Percentiles rank a stretch among this genome's conserved stretches.
phyloP scores from a whole-genome alignment of 805 yeast species.

The Clavispora santaluciae region DNA sequence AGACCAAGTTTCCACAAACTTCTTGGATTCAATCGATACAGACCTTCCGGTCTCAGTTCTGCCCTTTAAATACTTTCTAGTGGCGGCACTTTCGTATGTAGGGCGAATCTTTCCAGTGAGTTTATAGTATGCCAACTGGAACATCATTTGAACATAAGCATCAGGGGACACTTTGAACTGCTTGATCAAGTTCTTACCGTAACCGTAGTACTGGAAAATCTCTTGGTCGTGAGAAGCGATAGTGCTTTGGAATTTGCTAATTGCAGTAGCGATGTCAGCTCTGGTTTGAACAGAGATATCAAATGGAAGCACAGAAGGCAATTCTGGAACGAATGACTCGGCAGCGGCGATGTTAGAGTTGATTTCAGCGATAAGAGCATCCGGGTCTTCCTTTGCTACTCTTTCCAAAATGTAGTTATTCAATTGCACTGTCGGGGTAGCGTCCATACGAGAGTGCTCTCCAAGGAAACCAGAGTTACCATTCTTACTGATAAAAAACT shows the following conservation, averaged over 20 bases:
- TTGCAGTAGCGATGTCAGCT: conserved; percentile 51
- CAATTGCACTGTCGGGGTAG: conserved; percentile 87
- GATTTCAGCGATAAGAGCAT: conserved; percentile 24
- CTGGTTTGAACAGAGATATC: conserved; percentile 52
- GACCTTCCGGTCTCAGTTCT: conserved; percentile 92
- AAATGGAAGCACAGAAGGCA: conserved; percentile 41
- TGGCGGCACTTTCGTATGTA: conserved; percentile 94
- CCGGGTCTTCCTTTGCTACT: conserved; percentile 45
- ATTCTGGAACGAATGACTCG: conserved; percentile 11
- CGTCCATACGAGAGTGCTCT: conserved; percentile 98
- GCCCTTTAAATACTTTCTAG: conserved; percentile 82
- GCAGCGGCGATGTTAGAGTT: conserved; percentile 9
- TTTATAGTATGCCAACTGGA: conserved; percentile 88
- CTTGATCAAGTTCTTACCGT: conserved; percentile 84
- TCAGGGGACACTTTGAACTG: conserved; percentile 86
- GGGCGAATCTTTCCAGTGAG: conserved; percentile 76
- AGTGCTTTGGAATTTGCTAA: conserved; percentile 50
- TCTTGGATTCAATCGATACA: conserved; percentile 65
- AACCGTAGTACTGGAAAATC: conserved; percentile 75
- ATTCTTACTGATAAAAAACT: conserved; percentile 74
- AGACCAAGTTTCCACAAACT: conserved; percentile 73
- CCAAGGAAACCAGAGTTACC: conserved; percentile 91
- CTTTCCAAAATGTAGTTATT: conserved; percentile 69
- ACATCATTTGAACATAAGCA: conserved; percentile 83
- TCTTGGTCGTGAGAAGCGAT: conserved; percentile 66